Evolutionary conservation across 2,329 filamentous ascomycete genomes (phyloP), one percentile per base, ranked within the genome.

Genomic region (Zasmidium cellare): DNA sequence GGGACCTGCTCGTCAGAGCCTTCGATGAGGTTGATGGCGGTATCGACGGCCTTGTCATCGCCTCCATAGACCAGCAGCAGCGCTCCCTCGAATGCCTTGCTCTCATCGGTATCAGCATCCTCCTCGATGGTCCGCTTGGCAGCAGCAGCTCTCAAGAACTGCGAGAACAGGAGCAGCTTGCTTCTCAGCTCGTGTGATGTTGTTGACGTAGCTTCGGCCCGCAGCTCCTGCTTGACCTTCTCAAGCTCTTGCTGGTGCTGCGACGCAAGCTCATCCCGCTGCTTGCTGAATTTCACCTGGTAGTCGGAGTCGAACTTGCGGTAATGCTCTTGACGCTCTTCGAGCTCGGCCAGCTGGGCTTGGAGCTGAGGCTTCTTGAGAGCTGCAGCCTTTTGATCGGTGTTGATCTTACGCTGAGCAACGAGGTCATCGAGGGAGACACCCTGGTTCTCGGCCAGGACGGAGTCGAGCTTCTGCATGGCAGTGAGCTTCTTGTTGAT

Each of bases 401-500:
- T 73, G 73, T 93, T 93, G 82, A 93, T 90, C 72, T 91, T 86
- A 74, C 85, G 88, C 57, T 82, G 74, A 19, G 82, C 76, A 55
- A 92, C 86, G 54, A 93, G 82, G 46, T 92, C 85, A 56, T 92
- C 89, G 53, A 92, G 84, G 9, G 84, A 82, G 74, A 89, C 87
- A 72, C 78, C 85, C 59, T 86, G 80, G 77, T 92, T 85, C 72
- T 90, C 86, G 63, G 80, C 82, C 65, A 92, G 79, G 66, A 92
- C 79, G 51, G 80, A 69, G 67, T 92, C 88, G 71, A 88, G 87
- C 78, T 90, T 92, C 67, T 85, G 83, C 65, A 87, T 87, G 73
- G 87, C 87, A 72, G 83, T 80, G 87, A 97, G 87, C 79, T 97
- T 97, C 84, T 97, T 97, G 81, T 87, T 89, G 71, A 94, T 80